Evolutionary conservation across 2,329 filamentous ascomycete genomes (phyloP), one percentile per base, ranked within the genome.

Genomic region (Blastomyces percursus): DNA sequence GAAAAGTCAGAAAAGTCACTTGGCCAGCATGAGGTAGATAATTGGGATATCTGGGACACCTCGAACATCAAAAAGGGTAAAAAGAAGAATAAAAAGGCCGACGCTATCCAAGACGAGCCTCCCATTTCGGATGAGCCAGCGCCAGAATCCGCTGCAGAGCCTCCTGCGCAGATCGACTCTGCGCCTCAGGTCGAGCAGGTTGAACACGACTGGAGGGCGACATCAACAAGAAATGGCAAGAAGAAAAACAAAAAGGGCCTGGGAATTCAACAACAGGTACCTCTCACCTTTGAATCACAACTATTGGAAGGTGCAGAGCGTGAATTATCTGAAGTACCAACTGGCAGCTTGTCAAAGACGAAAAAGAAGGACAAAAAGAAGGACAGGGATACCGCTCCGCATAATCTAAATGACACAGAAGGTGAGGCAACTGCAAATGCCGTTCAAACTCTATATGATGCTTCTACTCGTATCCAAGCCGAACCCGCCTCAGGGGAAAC

Each of bases 311-410:
- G n/a, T 32, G 42, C 14, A 42, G 35, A 44, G 50, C 50, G 40
- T 55, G 35, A 14, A 14, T 11, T 16, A 19, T 35, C 64, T 11
- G 63, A 67, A 57, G 16, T 40, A 24, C 48, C 65, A 14, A 66
- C 61, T 38, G 66, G 60, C 38, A 66, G 67, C 32, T 44, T 61
- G 44, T 69, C 67, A 4, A 66, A 68, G 62, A 69, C 68, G 61
- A 64, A 66, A 61, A 67, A 62, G 50, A 61, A 62, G 62, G 58
- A 21, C n/a, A 61, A 69, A 62, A 69, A 69, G 61, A 67, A 63
- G 6, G 67, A 63, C 42, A 69, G 66, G 46, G 65, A 66, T 51
- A 54, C 46, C 12, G 64, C 63, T 14, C 19, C 42, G 16, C 19
- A 21, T 24, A n/a, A 32, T 21, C 12, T 16, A 9, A 12, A 46